Evolutionary conservation across 1,284 basidiomycete genomes (phyloP).

Genomic region (Dichomitus squalens): DNA sequence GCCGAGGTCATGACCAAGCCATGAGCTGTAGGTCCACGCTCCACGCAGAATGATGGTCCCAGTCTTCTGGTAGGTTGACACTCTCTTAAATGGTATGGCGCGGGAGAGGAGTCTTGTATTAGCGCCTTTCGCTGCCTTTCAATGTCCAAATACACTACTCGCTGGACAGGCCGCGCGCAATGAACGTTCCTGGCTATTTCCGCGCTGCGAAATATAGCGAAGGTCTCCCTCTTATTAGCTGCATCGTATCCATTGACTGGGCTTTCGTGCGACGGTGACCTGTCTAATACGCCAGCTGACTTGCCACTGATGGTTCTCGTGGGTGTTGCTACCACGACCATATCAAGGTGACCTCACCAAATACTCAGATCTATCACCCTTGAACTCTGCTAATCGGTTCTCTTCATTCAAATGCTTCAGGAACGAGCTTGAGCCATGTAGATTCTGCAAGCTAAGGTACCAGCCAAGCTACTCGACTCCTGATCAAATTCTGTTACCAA

Average conservation of each 20-base stretch:
- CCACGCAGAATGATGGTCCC: background rate
- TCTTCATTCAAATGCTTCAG: background rate
- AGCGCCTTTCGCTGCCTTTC: no score
- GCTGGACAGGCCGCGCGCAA: no score
- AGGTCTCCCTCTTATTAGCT: background rate
- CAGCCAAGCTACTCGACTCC: background rate
- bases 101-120: no score
- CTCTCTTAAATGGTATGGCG: no score
- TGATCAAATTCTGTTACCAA: background rate
- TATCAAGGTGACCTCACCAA: no score
- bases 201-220: background rate
- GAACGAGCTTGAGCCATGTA: background rate
- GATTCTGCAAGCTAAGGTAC: background rate
- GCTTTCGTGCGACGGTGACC: background rate
- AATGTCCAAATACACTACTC: no score
- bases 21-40: background rate
- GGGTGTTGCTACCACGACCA: background rate
- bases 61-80: no score
- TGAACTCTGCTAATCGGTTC: background rate
- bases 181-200: no score
- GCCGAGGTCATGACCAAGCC: background rate
- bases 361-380: background rate
- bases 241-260: background rate
- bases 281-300: background rate
- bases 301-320: background rate